Evolutionary conservation across 768 basidiomycete species (phyloP).

Genomic region (Serendipita sp.): DNA sequence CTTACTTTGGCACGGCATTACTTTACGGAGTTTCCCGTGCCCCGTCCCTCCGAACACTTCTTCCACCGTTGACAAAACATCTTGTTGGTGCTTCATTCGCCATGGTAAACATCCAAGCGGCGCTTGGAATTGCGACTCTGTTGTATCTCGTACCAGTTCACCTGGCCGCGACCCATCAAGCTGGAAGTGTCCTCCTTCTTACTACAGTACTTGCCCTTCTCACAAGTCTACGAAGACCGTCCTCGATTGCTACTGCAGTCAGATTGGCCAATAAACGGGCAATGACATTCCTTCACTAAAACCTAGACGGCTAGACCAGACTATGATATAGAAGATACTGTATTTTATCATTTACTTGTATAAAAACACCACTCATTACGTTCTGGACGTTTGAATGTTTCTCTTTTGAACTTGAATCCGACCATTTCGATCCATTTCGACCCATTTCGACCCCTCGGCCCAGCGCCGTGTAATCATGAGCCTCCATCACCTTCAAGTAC

Average conservation of each 20-base stretch:
- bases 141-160: constrained; percentile 87
- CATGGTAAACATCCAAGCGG: constrained; percentile 73
- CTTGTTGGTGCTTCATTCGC: constrained; percentile 47
- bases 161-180: constrained; percentile 87
- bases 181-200: constrained; percentile 77
- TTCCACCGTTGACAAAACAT: constrained; percentile 47
- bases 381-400: not conserved
- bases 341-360: constrained; percentile 7
- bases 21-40: constrained; percentile 46
- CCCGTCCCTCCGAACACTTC: constrained; percentile 26
- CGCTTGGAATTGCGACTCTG: constrained; percentile 62
- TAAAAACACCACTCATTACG: not conserved
- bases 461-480: no score
- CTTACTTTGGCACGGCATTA: constrained; percentile 51
- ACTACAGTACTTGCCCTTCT: constrained; percentile 68
- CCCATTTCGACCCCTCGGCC: no score
- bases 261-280: not conserved
- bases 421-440: no score
- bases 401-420: no score
- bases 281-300: not conserved
- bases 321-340: not conserved
- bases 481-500: no score
- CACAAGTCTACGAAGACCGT: constrained; percentile 54
- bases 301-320: not conserved
- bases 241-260: constrained; percentile 37